Evolutionary conservation across 352 stramenopile species (phyloP).

Genomic region (Achlya hypogyna): DNA sequence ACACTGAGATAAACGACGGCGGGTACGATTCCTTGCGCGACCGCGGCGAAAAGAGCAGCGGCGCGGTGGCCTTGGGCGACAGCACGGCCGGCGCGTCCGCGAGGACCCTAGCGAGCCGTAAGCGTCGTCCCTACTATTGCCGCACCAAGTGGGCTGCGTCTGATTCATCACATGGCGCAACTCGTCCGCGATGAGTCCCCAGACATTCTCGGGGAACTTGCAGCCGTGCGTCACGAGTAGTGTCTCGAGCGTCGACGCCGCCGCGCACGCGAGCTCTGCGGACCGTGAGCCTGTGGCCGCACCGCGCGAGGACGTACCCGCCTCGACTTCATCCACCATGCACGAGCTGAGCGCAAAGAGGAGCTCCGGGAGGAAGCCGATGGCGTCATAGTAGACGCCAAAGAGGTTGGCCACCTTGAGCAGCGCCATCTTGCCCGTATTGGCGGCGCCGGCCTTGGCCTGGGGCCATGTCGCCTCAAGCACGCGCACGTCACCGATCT

Average conservation of each 20-base stretch:
- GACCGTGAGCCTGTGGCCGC: not conserved
- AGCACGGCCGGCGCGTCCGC: not conserved
- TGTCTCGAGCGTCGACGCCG: constrained; percentile 45
- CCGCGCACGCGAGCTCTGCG: constrained; percentile 43
- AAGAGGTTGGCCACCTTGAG: constrained; percentile 48
- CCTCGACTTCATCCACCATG: constrained; percentile 66
- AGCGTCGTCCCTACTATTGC: not conserved
- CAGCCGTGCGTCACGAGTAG: constrained; percentile 65
- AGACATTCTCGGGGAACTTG: constrained; percentile 74
- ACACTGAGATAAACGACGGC: constrained; percentile 62
- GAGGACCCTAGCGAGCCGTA: not conserved
- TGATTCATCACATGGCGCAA: constrained; percentile 65
- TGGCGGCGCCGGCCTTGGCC: not conserved
- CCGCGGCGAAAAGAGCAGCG: constrained; percentile 1
- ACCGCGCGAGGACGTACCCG: constrained; percentile 18
- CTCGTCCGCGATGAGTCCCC: constrained; percentile 71
- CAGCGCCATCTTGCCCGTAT: not conserved
- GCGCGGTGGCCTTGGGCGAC: not conserved
- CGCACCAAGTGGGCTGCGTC: constrained; percentile 52
- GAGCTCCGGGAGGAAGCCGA: constrained; percentile 68
- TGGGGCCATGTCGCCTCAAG: not conserved
- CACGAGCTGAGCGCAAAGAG: constrained; percentile 67
- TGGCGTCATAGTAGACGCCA: constrained; percentile 67
- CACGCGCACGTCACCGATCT: constrained; percentile 10
- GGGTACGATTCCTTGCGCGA: constrained; percentile 32